phyloP scores from a whole-genome alignment of 1,284 basidiomycete species.

The Sanguinoderma infundibulare region DNA sequence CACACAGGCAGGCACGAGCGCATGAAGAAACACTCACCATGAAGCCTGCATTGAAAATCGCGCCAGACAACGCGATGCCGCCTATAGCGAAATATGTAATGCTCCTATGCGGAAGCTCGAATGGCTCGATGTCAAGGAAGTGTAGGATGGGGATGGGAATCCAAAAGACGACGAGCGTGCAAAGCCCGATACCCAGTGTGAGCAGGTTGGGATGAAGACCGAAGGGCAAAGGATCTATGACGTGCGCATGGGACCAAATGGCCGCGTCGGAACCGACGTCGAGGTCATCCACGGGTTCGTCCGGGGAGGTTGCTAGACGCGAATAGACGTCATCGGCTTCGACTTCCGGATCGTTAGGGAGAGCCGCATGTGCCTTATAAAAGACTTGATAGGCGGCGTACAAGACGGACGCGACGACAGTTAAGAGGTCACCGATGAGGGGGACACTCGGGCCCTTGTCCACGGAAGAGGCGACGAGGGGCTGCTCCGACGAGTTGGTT shows the following conservation, averaged over 20 bases:
- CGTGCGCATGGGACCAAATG: slow-evolving; percentile 30
- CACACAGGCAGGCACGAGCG: slow-evolving; percentile 8
- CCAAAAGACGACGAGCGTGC: slow-evolving; percentile 71
- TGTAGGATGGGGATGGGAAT: slow-evolving; percentile 74
- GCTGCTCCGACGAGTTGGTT: slow-evolving; percentile 5
- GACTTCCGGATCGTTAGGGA: slow-evolving; percentile 56
- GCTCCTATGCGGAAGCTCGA: slow-evolving; percentile 57
- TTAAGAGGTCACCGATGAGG: slow-evolving; percentile 78
- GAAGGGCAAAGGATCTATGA: slow-evolving; percentile 66
- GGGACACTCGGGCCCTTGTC: slow-evolving; percentile 47
- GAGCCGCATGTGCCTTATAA: slow-evolving; percentile 79
- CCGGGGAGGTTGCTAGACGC: slow-evolving; percentile 40
- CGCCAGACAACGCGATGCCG: slow-evolving; percentile 67
- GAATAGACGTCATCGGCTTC: slow-evolving; percentile 47
- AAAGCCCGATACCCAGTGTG: slow-evolving; percentile 69
- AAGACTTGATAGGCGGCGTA: slow-evolving; percentile 81
- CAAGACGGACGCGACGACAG: slow-evolving; percentile 68
- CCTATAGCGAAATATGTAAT: slow-evolving; percentile 52
- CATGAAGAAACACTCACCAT: slow-evolving; percentile 55
- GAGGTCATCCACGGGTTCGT: slow-evolving; percentile 22
- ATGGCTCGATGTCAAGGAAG: slow-evolving; percentile 57
- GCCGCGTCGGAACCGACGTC: slow-evolving; percentile 33
- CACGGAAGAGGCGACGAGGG: not conserved
- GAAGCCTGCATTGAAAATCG: slow-evolving; percentile 77
- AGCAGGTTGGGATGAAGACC: slow-evolving; percentile 80